Percentiles rank a stretch among this genome's conserved stretches.
Evolutionary conservation across 345 rosid genomes (phyloP).

Genomic region (Abelmoschus esculentus): DNA sequence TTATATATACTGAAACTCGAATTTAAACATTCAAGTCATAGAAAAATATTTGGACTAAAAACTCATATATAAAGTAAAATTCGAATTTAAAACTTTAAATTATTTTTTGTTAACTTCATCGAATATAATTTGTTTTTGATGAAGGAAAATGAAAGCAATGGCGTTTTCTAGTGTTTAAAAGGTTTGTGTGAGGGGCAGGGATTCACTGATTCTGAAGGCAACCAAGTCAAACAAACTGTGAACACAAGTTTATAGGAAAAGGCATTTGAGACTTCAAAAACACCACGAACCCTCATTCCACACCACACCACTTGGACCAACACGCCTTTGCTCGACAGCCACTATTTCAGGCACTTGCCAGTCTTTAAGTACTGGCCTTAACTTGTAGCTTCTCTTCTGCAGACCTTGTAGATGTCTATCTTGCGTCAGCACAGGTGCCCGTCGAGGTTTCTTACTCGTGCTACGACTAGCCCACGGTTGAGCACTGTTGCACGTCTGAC

Average conservation of each 20-base stretch:
- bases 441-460: constrained; percentile 18
- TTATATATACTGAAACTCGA: too few species aligned
- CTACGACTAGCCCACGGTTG: constrained; percentile 10
- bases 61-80: too few species aligned
- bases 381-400: constrained; percentile 5
- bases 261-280: constrained; percentile 21
- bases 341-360: constrained; percentile 12
- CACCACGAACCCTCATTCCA: constrained; percentile 42
- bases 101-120: too few species aligned
- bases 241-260: background rate
- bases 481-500: background rate
- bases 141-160: background rate
- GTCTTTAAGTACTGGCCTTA: background rate
- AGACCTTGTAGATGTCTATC: constrained; percentile 39
- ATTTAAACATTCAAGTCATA: too few species aligned
- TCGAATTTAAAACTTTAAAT: too few species aligned
- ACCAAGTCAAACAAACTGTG: background rate
- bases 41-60: too few species aligned
- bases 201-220: background rate
- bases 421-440: constrained; percentile 41
- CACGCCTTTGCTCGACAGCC: constrained; percentile 1
- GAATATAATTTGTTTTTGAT: too few species aligned
- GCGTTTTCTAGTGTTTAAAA: background rate
- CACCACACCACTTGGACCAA: constrained; percentile 20
- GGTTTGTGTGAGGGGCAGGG: background rate